phyloP scores from a whole-genome alignment of 768 basidiomycete genomes.

The Tephrocybe sp. region DNA sequence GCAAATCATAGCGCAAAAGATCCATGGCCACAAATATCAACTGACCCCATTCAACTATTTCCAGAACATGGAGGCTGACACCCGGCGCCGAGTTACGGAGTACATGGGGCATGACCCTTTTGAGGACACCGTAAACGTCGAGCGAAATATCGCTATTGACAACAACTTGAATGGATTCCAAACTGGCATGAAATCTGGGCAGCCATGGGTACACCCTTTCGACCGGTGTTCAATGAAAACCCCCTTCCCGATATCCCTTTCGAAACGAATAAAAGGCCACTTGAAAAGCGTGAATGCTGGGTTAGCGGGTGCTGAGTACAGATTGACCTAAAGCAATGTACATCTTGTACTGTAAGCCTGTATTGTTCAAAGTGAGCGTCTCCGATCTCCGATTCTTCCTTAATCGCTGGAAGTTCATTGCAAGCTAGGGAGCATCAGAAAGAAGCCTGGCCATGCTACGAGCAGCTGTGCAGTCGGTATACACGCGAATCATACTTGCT shows the following conservation, averaged over 20 bases:
- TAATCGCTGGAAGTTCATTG: neutral
- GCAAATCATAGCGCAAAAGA: neutral
- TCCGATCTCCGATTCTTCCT: neutral
- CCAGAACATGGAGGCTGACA: conserved; percentile 6
- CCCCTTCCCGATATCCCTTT: conserved; percentile 46
- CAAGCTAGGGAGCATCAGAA: neutral
- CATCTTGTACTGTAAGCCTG: neutral
- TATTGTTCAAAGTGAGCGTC: conserved; percentile 3
- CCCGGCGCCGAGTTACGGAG: neutral
- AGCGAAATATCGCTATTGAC: neutral
- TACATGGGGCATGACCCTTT: conserved; percentile 2
- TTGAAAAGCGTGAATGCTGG: neutral
- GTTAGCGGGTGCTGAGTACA: neutral
- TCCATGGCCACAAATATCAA: neutral
- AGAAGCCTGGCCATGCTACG: conserved; percentile 9
- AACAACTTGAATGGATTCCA: neutral
- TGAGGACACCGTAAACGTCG: neutral
- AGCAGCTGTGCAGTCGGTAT: neutral
- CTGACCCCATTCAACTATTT: neutral
- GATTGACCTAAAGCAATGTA: neutral
- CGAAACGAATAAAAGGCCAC: conserved; percentile 1
- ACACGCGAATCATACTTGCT: neutral
- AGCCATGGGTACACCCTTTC: neutral
- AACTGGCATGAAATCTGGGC: neutral
- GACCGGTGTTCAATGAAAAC: conserved; percentile 25